Base-by-base conservation (phyloP, 768 basidiomycete species). In the Lepiota venenata region DNA sequence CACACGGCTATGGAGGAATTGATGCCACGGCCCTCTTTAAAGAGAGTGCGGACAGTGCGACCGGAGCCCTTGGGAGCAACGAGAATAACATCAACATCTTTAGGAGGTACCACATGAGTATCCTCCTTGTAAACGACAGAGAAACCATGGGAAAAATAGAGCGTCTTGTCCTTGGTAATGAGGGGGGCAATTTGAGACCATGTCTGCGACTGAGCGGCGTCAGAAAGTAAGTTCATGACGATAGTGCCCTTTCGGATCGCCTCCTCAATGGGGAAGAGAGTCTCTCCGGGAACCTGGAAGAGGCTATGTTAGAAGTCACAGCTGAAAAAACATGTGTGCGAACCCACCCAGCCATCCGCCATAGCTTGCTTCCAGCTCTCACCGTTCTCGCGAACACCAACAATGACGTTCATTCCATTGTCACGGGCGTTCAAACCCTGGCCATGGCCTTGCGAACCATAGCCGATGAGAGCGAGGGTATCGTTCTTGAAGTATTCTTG, bases 401-500 rank as follows among this genome's bases (percentile, higher is more conserved):
- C 87, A 62, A 98, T 91, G 73, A 99, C 95, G 63, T 98, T 98
- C 61, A 99, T 79, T 57, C 97, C 97, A 65, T 99, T 96, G 81
- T 98, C 97, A 63, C 97, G 93, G 53, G 97, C 96, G 69, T 99
- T 99, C 71, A 99, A 77, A 60, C 96, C 95, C 74, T 98, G 97
- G 16, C 97, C 97, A 71, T 98, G 97, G 39, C 96, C 95, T 75
- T 96, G 94, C 11, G 97, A 98, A 58, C 97, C 97, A 69, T 99
- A 98, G 56, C 97, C 97, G 64, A 98, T 98, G 74, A 99, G 85
- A 58, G 96, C 96, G 52, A 99, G 91, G 61, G 95, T 98, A 74
- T 99, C 97, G 68, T 98, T 90, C 76, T 98, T 98, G 83, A 99
- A 97, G 82, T 96, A 99, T 71, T 98, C 94, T 72, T 98, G 96